Evolutionary conservation across 2,329 filamentous ascomycete genomes (phyloP).

Genomic region (Colletotrichum abscissum): DNA sequence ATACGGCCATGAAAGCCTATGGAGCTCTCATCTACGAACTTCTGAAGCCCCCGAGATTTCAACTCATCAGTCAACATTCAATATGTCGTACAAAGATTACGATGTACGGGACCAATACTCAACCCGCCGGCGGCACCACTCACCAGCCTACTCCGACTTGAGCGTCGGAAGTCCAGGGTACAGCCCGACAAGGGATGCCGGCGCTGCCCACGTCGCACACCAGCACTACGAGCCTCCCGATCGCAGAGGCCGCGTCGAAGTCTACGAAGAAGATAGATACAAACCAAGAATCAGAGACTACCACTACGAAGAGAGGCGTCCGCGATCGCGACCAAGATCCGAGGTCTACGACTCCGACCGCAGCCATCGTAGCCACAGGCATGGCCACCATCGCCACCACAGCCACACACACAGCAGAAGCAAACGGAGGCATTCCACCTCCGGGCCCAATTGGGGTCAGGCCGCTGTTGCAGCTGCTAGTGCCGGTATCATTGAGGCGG

Average conservation of each 20-base stretch:
- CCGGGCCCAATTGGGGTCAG: slow-evolving; percentile 6
- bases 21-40: not conserved
- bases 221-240: not conserved
- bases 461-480: slow-evolving; percentile 24
- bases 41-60: not conserved
- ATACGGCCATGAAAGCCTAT: not conserved
- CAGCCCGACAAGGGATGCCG: not conserved
- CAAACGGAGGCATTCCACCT: slow-evolving; percentile 18
- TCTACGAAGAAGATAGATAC: not conserved
- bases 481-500: slow-evolving; percentile 26
- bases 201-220: not conserved
- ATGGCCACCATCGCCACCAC: not conserved
- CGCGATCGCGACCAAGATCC: not conserved
- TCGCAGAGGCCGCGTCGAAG: not conserved
- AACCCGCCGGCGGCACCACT: not conserved
- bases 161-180: not conserved
- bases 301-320: slow-evolving; percentile 1
- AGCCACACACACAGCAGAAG: not conserved
- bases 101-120: not conserved
- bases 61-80: not conserved
- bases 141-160: slow-evolving; percentile 2
- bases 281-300: not conserved
- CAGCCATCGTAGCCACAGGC: not conserved
- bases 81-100: slow-evolving; percentile 3
- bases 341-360: not conserved